Evolutionary conservation across 768 basidiomycete genomes (phyloP).

Genomic region (Cystoderma amianthinum): DNA sequence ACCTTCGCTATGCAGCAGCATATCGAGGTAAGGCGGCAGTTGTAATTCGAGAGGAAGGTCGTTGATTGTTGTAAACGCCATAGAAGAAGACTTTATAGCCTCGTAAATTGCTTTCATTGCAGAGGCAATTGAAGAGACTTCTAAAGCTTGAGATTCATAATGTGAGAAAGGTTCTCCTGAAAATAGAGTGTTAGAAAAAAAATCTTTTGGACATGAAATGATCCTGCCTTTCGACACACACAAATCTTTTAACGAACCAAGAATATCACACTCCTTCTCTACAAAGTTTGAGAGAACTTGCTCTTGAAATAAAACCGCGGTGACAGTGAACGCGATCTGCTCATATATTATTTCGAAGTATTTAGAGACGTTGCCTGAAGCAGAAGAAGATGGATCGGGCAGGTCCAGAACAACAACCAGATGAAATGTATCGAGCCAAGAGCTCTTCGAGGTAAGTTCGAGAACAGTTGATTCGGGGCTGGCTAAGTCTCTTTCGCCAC

Average conservation of each 20-base stretch:
- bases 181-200: conserved; percentile 4
- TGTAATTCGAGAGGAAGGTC: conserved; percentile 80
- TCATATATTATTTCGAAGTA: conserved; percentile 87
- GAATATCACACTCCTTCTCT: conserved; percentile 67
- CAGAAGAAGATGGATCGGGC: conserved; percentile 84
- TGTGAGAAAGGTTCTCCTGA: conserved; percentile 54
- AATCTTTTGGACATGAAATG: conserved; percentile 4
- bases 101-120: conserved; percentile 80
- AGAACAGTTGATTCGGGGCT: conserved; percentile 23
- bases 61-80: conserved; percentile 75
- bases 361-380: conserved; percentile 67
- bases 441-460: conserved; percentile 23
- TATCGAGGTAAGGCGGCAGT: conserved; percentile 75
- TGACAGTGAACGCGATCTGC: conserved; percentile 83
- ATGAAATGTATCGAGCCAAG: conserved; percentile 75
- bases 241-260: conserved; percentile 67
- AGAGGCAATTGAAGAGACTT: conserved; percentile 62
- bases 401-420: conserved; percentile 83
- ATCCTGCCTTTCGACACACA: conserved; percentile 55
- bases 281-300: conserved; percentile 87
- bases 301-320: conserved; percentile 89
- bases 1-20: conserved; percentile 59
- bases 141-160: conserved; percentile 52
- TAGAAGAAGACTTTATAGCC: conserved; percentile 65
- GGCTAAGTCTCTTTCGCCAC: conserved; percentile 19